Evolutionary conservation across 2,329 filamentous ascomycete genomes (phyloP).

Genomic region (Talaromyces sp.): DNA sequence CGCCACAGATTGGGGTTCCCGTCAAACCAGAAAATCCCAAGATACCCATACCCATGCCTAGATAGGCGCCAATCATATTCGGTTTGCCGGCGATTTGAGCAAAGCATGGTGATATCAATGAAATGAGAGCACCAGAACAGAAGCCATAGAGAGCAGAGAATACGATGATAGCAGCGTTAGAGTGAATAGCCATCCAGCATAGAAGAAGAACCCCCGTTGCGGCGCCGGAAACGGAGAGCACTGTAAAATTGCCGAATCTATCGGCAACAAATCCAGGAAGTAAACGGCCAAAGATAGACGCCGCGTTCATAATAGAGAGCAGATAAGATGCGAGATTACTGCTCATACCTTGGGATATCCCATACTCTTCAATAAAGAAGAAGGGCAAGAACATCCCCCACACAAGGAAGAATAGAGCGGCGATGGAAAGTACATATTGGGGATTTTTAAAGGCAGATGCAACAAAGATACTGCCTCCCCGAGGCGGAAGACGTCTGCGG

Average conservation of each 20-base stretch:
- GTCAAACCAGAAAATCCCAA: constrained; percentile 43
- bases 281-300: constrained; percentile 30
- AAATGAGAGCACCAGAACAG: constrained; percentile 29
- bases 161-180: constrained; percentile 26
- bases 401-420: constrained; percentile 19
- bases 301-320: constrained; percentile 27
- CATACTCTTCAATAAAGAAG: constrained; percentile 27
- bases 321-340: constrained; percentile 20
- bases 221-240: constrained; percentile 18
- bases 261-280: constrained; percentile 30
- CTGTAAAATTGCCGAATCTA: constrained; percentile 26
- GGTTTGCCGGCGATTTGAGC: constrained; percentile 20
- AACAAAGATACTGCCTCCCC: constrained; percentile 18
- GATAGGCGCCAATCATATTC: constrained; percentile 20
- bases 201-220: constrained; percentile 24
- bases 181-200: constrained; percentile 22
- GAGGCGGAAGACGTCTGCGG: constrained; percentile 17
- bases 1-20: constrained; percentile 45
- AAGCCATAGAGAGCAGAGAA: constrained; percentile 28
- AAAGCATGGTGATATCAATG: constrained; percentile 13
- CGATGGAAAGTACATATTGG: constrained; percentile 15
- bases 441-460: constrained; percentile 17
- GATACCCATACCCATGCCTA: constrained; percentile 23
- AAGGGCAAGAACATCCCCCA: constrained; percentile 26
- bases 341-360: constrained; percentile 18